Evolutionary conservation across 176 grass and related monocot species (phyloP), one percentile per base, ranked within the genome.

Genomic region (Hordeum vulgare): DNA sequence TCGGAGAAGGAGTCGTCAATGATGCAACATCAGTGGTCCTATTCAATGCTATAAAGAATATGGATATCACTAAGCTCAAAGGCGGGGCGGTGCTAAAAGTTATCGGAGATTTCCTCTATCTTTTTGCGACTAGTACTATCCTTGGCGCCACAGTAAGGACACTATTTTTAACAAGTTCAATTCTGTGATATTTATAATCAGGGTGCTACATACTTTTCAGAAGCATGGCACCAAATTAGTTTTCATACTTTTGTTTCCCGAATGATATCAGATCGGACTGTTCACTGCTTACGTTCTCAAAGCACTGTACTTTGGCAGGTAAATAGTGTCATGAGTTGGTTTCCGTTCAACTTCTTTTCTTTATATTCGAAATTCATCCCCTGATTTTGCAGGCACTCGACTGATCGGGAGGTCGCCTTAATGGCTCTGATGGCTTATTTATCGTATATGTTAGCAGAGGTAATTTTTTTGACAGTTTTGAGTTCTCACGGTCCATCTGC

Each of bases 381-480:
- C 11, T 70, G 81, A 49, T 79, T 95, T 80, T 85, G 20, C 35
- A 98, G 96, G 76, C 96, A 98, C 79, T 98, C 92, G 3, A 98
- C 96, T 39, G 96, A 98, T 34, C 84, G 92, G 17, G 92, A 98
- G 89, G 88, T 98, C 74, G 92, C 96, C 21, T 72, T 95, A 75
- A 98, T 98, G 90, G 85, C 76, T 81, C 86, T 95, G 15, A 98
- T 98, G 96, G 92, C 96, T 49, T 98, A 98, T 76, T 86, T 98
- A 21, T 98, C 96, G 10, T 98, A 98, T 76, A 93, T 95, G 89
- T 54, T 98, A 49, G 92, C 96, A 80, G 96, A 98, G 83, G 96
- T 95, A 54, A 83, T 83, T 9, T 70, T 70, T 80, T 34, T 60
- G 7, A 4, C 59, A 23, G 8, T 25, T 25, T 18, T 20, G 40